These are phyloP conservation scores for Diaporthe batatas DNA, from an alignment of 2,329 filamentous ascomycete species.

Conservation along the genomic window DNA sequence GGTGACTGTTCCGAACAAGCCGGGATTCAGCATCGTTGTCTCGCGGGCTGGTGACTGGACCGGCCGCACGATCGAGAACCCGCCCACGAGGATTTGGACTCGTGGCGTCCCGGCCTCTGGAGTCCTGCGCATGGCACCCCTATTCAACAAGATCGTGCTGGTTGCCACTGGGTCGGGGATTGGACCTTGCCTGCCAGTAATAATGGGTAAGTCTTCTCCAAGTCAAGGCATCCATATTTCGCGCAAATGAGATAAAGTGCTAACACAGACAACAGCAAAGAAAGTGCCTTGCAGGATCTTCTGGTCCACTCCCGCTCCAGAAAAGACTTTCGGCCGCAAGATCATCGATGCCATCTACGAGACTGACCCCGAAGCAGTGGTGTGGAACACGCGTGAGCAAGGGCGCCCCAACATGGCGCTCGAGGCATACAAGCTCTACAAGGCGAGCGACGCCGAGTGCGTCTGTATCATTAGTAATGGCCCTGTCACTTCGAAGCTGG, in stretches of 20 bases:
- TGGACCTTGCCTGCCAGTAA: constrained; percentile 70
- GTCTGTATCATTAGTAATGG: constrained; percentile 54
- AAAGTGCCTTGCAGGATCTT: constrained; percentile 50
- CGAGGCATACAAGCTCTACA: constrained; percentile 47
- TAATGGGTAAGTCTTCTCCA: constrained; percentile 54
- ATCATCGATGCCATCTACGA: constrained; percentile 47
- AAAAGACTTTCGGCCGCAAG: constrained; percentile 51
- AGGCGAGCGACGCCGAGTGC: constrained; percentile 49
- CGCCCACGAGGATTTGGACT: constrained; percentile 69
- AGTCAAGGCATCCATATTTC: neutral
- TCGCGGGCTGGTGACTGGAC: constrained; percentile 78
- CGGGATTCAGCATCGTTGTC: constrained; percentile 63
- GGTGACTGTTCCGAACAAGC: constrained; percentile 61
- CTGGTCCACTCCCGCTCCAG: constrained; percentile 52
- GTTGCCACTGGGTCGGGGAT: constrained; percentile 76
- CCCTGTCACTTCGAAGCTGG: constrained; percentile 49
- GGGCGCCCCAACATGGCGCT: constrained; percentile 51
- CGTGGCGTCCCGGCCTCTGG: constrained; percentile 71
- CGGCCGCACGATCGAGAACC: constrained; percentile 63
- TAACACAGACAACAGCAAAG: constrained; percentile 27
- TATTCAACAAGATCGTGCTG: constrained; percentile 69
- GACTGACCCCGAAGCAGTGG: constrained; percentile 51
- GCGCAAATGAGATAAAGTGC: neutral
- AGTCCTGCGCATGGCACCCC: constrained; percentile 68
- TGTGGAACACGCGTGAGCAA: constrained; percentile 50